Evolutionary conservation across 1,139 yeast genomes (phyloP), one percentile per base, ranked within the genome.

Genomic region (Arxiozyma bovina): DNA sequence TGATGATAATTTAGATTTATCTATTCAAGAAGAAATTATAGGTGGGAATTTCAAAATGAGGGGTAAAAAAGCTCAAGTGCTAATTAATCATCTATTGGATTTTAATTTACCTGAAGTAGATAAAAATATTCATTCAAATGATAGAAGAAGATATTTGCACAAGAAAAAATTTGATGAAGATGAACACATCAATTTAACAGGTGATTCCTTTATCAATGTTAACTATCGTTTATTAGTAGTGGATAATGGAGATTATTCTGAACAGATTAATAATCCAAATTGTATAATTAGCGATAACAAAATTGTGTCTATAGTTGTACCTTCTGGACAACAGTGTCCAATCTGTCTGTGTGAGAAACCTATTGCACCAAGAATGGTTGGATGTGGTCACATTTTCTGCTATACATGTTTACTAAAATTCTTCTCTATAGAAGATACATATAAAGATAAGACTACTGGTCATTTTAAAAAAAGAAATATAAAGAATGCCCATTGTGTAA

Each of bases 331-430:
- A 53, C 73, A 77, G 30, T 94, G 99, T 67, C 98, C 99, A 0
- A 93, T 94, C 42, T 94, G 99, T 68, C 74, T 93, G 20, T 79
- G 85, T 40, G 95, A 87, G 54, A 85, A 83, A 22, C 87, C 93
- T 11, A 79, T 87, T 43, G 97, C 98, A 0, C 98, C 99, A 1
- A 75, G 98, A 54, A 94, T 94, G 98, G 82, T 90, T 40, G 79
- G 83, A 20, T 94, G 99, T 73, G 99, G 99, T 3, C 99, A 94
- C 67, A 78, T 90, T 17, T 79, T 93, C 64, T 94, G 99, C 67
- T 77, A 82, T 54, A 82, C 90, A 34, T 94, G 99, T 67, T 71
- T 91, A 44, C 70, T 89, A 53, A 79, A 91, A 44, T 80, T 87
- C 63, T 72, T 89, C 51, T 59, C 64, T 23, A 53, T 61, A 54